Evolutionary conservation across 495 filamentous ascomycete genomes (phyloP), one percentile per base, ranked within the genome.

Genomic region (Trichocladium uniseriatum): DNA sequence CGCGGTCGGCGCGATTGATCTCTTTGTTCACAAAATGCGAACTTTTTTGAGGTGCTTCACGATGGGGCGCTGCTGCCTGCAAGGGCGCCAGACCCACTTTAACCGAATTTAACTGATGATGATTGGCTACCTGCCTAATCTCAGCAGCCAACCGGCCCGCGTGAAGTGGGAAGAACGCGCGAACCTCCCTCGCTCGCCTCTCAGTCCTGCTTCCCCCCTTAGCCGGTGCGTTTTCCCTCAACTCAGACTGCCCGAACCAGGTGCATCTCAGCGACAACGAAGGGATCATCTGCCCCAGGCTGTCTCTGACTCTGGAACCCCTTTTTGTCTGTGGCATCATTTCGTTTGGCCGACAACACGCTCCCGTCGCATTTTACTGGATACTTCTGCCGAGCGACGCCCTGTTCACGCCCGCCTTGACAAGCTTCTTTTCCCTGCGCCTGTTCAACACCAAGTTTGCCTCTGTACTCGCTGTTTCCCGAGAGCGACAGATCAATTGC

Each of bases 11-110:
- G 19, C 38, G 45, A 15, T 18, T 21, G 34, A 31, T 36, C 16
- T 38, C 21, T 49, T 39, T 22, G 31, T 16, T 22, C 21, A 16
- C 20, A 27, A 37, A 55, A 11, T 38, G 49, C 43, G 43, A 32
- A 43, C 52, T 62, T 62, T 64, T 55, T 49, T 55, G 61, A 59
- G 49, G 57, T 65, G 60, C 53, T 64, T 63, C 55, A 51, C 53
- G 49, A 57, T 40, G 42, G 44, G 51, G 53, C 14, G 51, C 52
- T 62, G 62, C 45, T 65, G 62, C 62, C 62, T 65, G 55, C 55
- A 49, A 43, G 51, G 41, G 47, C 8, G 8, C 22, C n/a, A 1
- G 32, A 9, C 44, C 32, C 48, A 19, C 43, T 52, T 36, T 52
- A 24, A 15, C 2, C 7, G 0, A 1, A 19, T 10, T 22, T 6